phyloP scores from a whole-genome alignment of 1,139 yeast species.

The Suhomyces guaymorum region DNA sequence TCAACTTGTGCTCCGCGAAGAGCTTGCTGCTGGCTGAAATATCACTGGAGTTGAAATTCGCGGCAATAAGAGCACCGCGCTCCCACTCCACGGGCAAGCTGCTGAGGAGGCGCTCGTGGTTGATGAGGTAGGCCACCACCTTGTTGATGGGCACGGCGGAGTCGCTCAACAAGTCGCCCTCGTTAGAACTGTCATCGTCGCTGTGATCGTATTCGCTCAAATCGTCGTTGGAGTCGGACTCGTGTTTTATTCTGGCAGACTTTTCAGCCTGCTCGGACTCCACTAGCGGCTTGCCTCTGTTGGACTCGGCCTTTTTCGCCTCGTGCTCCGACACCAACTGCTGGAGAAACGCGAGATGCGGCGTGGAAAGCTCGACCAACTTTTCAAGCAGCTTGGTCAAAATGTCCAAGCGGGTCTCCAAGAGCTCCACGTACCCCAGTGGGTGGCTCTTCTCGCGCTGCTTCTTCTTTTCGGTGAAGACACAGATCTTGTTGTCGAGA shows the following conservation, averaged over 20 bases:
- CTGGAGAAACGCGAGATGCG: slow-evolving; percentile 36
- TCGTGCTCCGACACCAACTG: slow-evolving; percentile 20
- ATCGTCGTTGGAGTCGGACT: slow-evolving; percentile 9
- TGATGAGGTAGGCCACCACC: slow-evolving; percentile 46
- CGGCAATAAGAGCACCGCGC: slow-evolving; percentile 44
- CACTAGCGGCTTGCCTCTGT: slow-evolving; percentile 2
- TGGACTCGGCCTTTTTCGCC: slow-evolving; percentile 5
- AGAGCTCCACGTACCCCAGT: slow-evolving; percentile 65
- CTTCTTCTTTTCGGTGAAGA: slow-evolving; percentile 68
- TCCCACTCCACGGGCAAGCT: slow-evolving; percentile 50
- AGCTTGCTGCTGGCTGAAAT: slow-evolving; percentile 27
- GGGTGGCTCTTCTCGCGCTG: slow-evolving; percentile 63
- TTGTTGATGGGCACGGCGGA: slow-evolving; percentile 48
- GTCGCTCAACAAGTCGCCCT: slow-evolving; percentile 8
- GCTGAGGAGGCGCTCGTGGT: slow-evolving; percentile 36
- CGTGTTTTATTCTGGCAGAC: slow-evolving; percentile 4
- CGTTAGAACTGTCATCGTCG: slow-evolving; percentile 8
- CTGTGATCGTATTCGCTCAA: slow-evolving; percentile 10
- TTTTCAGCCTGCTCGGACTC: background rate
- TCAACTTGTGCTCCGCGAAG: slow-evolving; percentile 36
- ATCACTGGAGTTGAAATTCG: slow-evolving; percentile 27
- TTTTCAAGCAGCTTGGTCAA: slow-evolving; percentile 56
- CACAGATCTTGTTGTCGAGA: slow-evolving; percentile 71
- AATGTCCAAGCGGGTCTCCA: slow-evolving; percentile 66
- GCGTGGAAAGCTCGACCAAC: slow-evolving; percentile 36